These are phyloP conservation scores for Cyclotella kingstonii DNA, from an alignment of 108 stramenopile genomes.

Conservation along the genomic window DNA sequence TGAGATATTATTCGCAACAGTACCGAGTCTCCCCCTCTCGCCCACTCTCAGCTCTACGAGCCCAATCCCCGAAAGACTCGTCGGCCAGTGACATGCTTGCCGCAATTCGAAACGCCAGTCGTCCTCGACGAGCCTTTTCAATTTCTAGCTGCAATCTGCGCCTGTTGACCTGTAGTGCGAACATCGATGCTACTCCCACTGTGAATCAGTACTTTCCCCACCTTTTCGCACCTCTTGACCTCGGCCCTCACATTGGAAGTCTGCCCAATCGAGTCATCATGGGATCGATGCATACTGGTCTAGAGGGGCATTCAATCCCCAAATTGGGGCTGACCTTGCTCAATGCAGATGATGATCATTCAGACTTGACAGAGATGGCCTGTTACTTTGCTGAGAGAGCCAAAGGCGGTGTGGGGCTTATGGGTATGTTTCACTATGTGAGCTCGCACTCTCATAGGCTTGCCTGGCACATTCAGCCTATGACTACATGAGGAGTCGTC, in stretches of 20 bases:
- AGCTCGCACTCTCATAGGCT: too few species aligned
- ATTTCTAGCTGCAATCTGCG: background rate
- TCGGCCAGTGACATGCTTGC: too few species aligned
- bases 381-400: constrained; percentile 92
- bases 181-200: background rate
- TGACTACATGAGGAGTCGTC: too few species aligned
- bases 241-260: constrained; percentile 63
- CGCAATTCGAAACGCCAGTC: too few species aligned
- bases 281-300: constrained; percentile 97
- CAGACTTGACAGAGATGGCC: constrained; percentile 85
- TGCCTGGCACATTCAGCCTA: too few species aligned
- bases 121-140: too few species aligned
- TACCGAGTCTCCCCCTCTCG: too few species aligned
- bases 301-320: constrained; percentile 85
- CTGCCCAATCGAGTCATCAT: constrained; percentile 92
- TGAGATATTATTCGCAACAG: too few species aligned
- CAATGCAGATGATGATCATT: constrained; percentile 44
- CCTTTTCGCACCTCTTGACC: constrained; percentile 63
- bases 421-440: too few species aligned
- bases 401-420: constrained; percentile 88
- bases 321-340: constrained; percentile 46
- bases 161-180: background rate
- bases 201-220: constrained; percentile 58
- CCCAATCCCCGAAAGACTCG: too few species aligned
- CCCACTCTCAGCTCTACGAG: too few species aligned